Evolutionary conservation across 169 alveolate genomes (phyloP), one percentile per base, ranked within the genome.

Genomic region (Babesia sp.): DNA sequence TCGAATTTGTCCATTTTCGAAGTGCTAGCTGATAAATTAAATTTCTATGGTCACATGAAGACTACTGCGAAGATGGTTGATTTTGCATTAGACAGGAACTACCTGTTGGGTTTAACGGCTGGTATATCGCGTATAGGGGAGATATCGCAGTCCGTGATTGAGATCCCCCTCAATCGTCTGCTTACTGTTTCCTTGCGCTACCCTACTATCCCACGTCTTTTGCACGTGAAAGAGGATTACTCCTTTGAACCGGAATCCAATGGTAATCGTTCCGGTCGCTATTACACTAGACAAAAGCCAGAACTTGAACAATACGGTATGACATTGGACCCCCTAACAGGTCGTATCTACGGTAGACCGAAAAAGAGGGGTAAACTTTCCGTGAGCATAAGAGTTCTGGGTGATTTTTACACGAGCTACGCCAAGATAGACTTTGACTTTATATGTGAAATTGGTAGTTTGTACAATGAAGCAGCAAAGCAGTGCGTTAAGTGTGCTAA

Each of bases 141-240:
- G 51, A 53, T 78, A 26, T 54, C 82, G 3, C 82, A 78, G n/a
- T 68, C 48, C 26, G 7, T 78, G 20, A 26, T 70, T 9, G 79
- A 78, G 61, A 48, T 60, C 28, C 68, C 48, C 12, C 39, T 61
- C 60, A 54, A 22, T 20, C 46, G 51, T 58, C 14, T 78, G 22
- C 20, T 69, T 5, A 45, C 22, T 18, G 36, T 28, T 0, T 0
- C 58, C 28, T 57, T 78, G 41, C 2, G 26, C 16, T 78, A 78
- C 53, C 69, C 76, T 24, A 29, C 34, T 20, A 9, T 68, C 3
- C 53, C 71, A 11, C 22, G 28, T 22, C 53, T 34, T 29, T 24
- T 78, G n/a, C 34, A 14, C 22, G n/a, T 46, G 50, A 73, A 64
- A 0, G 46, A 2, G 44, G 48, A 55, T 5, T 78, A 78, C 37